phyloP scores from a whole-genome alignment of 2,329 filamentous ascomycete species.

The Rhinocladiella similis region DNA sequence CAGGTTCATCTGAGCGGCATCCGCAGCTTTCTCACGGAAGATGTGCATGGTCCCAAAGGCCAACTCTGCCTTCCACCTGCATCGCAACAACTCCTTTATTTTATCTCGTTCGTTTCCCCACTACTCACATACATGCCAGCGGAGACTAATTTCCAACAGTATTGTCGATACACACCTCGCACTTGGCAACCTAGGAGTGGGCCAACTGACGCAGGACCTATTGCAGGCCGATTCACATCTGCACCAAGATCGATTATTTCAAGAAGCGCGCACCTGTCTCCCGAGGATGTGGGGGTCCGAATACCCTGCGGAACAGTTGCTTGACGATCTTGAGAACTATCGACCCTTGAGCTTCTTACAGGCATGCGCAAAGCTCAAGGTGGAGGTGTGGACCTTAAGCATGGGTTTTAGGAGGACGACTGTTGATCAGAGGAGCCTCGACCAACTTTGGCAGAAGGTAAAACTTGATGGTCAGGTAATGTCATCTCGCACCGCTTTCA shows the following conservation, averaged over 20 bases:
- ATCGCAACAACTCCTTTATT: constrained; percentile 10
- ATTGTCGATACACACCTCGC: background rate
- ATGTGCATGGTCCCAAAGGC: constrained; percentile 1
- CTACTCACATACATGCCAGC: background rate
- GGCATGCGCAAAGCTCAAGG: constrained; percentile 8
- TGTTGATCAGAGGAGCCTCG: background rate
- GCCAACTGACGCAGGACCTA: background rate
- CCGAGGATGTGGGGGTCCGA: constrained; percentile 9
- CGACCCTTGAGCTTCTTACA: constrained; percentile 5
- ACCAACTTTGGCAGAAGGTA: constrained; percentile 3
- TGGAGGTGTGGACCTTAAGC: constrained; percentile 8
- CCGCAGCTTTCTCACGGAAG: constrained; percentile 7
- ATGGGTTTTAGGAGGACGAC: background rate
- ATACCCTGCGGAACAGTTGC: constrained; percentile 9
- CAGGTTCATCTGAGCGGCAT: constrained; percentile 13
- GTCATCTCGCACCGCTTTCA: background rate
- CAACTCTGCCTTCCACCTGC: constrained; percentile 3
- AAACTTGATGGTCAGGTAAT: constrained; percentile 6
- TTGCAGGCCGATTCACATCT: too few relatives aligned
- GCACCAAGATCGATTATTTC: constrained; percentile 7
- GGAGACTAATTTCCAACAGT: background rate
- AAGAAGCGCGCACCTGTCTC: constrained; percentile 6
- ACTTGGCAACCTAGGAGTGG: background rate
- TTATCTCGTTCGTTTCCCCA: constrained; percentile 9
- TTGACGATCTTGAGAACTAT: constrained; percentile 17